Evolutionary conservation across 225 moss, liverwort and hornwort species (phyloP).

Genomic region (Neckera pumila): DNA sequence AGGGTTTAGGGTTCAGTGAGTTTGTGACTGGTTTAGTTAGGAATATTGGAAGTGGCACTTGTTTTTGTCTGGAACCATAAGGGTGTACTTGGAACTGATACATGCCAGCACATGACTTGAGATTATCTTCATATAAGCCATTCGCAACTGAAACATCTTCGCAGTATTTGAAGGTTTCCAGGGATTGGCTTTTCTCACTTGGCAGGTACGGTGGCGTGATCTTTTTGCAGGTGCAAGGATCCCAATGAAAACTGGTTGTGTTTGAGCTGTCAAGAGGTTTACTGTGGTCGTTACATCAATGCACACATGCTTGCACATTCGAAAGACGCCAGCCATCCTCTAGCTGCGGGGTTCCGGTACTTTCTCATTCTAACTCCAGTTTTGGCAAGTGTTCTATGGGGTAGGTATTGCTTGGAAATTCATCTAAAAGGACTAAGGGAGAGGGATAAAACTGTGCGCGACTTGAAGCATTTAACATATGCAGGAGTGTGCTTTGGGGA

Average conservation of each 20-base stretch:
- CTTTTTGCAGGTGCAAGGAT: conserved; percentile 36
- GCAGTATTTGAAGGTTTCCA: not conserved
- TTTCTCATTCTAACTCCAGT: not conserved
- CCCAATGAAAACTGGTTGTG: conserved; percentile 55
- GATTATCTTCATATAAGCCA: not conserved
- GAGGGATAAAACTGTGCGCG: not conserved
- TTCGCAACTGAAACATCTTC: not conserved
- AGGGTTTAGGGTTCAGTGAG: not conserved
- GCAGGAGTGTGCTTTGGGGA: not conserved
- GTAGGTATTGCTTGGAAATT: not conserved
- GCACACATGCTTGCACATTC: conserved; percentile 59
- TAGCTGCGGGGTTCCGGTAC: conserved; percentile 44
- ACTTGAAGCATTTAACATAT: not conserved
- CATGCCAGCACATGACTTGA: not conserved
- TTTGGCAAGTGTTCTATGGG: not conserved
- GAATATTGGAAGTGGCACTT: not conserved
- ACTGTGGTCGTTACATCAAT: conserved; percentile 50
- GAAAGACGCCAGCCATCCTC: conserved; percentile 31
- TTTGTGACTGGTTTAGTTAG: not conserved
- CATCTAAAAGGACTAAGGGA: not conserved
- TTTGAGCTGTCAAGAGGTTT: conserved; percentile 38
- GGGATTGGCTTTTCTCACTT: not conserved
- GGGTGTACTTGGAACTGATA: not conserved
- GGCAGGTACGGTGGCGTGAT: not conserved
- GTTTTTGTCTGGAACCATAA: not conserved